phyloP scores from a whole-genome alignment of 495 filamentous ascomycete species.

The Cenococcum geophilum region DNA sequence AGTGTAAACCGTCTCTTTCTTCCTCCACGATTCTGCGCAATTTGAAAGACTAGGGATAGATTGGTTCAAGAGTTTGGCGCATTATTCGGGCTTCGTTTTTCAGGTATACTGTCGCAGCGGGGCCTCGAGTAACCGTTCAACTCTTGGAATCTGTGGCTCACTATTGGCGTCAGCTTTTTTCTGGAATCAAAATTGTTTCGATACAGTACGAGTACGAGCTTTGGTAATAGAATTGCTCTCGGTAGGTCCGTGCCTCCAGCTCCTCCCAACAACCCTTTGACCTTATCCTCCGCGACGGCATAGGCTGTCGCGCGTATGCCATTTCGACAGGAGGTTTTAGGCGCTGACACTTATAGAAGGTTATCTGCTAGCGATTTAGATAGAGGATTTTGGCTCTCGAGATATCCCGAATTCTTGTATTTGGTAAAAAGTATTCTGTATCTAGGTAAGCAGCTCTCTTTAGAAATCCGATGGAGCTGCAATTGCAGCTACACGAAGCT shows the following conservation, averaged over 20 bases:
- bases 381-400: slow-evolving; percentile 11
- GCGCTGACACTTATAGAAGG: slow-evolving; percentile 2
- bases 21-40: slow-evolving; percentile 26
- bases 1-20: slow-evolving; percentile 30
- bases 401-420: slow-evolving; percentile 11
- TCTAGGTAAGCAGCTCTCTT: slow-evolving; percentile 20
- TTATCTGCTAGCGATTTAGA: slow-evolving; percentile 12
- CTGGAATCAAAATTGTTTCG: slow-evolving; percentile 20
- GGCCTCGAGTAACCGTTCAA: background rate
- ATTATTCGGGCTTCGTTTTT: slow-evolving; percentile 25
- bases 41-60: slow-evolving; percentile 35
- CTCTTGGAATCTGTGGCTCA: slow-evolving; percentile 16
- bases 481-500: background rate
- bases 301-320: background rate
- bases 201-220: slow-evolving; percentile 27
- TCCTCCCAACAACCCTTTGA: background rate
- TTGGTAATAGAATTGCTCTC: slow-evolving; percentile 8
- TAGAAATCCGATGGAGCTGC: background rate
- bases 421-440: slow-evolving; percentile 11
- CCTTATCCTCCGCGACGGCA: background rate
- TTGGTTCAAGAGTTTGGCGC: slow-evolving; percentile 30
- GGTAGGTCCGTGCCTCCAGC: slow-evolving; percentile 4
- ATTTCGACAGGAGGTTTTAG: background rate
- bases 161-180: slow-evolving; percentile 22
- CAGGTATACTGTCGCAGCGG: slow-evolving; percentile 14